A percentile compares a stretch with the other conserved stretches of the same genome.
phyloP scores from a whole-genome alignment of 2,329 filamentous ascomycete genomes.

The Stenocarpella maydis region DNA sequence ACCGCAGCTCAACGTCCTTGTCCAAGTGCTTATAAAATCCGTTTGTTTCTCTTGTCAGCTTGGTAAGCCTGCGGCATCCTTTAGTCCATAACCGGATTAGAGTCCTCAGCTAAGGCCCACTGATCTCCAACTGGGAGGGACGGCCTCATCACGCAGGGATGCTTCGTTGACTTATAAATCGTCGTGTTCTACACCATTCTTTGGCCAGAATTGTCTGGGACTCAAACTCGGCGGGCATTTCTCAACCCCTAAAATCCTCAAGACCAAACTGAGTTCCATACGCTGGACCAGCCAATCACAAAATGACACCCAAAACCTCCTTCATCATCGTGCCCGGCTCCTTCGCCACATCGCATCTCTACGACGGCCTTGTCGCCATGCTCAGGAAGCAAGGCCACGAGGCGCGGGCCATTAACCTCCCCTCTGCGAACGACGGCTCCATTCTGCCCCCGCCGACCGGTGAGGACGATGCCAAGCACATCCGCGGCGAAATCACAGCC shows the following conservation, averaged over 20 bases:
- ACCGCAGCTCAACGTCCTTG: neutral
- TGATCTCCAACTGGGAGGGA: neutral
- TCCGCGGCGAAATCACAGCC: constrained; percentile 28
- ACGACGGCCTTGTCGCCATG: constrained; percentile 16
- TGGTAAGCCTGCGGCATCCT: constrained; percentile 8
- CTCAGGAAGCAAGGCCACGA: constrained; percentile 25
- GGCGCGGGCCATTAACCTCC: constrained; percentile 24
- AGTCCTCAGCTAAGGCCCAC: neutral
- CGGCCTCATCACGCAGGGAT: neutral
- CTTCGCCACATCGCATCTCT: constrained; percentile 21
- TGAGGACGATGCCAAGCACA: constrained; percentile 36
- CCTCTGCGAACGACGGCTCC: constrained; percentile 36
- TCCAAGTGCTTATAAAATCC: neutral
- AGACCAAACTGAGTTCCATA: too few species aligned
- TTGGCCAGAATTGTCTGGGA: too few species aligned
- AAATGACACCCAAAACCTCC: neutral
- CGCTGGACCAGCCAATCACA: neutral
- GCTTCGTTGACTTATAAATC: neutral
- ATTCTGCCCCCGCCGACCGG: constrained; percentile 29
- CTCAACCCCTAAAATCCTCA: neutral
- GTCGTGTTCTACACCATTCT: too few species aligned
- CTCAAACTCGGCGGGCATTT: neutral
- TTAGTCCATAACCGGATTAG: neutral
- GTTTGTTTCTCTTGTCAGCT: neutral
- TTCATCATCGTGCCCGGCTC: constrained; percentile 34